Percentiles rank a stretch among this genome's conserved stretches.
Conservation (phyloP, 176 grass and related monocot genomes). For the Zoysia pacifica region DNA sequence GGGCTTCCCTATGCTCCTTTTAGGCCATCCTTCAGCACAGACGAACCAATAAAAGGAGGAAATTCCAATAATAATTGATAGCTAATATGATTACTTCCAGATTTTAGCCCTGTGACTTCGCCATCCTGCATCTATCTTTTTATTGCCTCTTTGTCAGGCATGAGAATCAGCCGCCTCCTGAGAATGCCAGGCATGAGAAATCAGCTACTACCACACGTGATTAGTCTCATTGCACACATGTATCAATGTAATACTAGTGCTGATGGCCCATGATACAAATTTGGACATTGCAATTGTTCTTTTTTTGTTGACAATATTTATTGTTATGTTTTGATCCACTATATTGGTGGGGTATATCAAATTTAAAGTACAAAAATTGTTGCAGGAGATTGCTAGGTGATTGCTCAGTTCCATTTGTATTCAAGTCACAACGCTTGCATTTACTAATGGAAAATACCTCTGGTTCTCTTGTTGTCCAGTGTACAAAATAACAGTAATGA, state of each 20-base stretch:
- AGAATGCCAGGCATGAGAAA: background rate
- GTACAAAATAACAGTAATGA: background rate
- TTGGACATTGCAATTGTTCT: background rate
- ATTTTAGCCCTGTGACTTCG: background rate
- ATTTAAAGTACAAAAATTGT: constrained; percentile 10
- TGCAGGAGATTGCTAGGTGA: background rate
- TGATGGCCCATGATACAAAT: background rate
- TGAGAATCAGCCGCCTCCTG: background rate
- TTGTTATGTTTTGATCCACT: background rate
- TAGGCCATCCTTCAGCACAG: background rate
- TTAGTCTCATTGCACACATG: constrained; percentile 9
- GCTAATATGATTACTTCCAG: background rate
- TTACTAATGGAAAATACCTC: background rate
- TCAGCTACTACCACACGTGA: background rate
- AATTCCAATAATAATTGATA: background rate
- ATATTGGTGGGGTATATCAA: background rate
- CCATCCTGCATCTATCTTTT: background rate
- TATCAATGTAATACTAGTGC: background rate
- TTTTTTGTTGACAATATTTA: constrained; percentile 3
- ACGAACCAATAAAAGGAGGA: background rate
- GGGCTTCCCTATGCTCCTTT: background rate
- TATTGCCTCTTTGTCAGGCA: background rate
- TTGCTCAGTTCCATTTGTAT: background rate
- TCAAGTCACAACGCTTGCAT: constrained; percentile 6
- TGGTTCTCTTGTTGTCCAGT: constrained; percentile 17